phyloP scores from a whole-genome alignment of 345 rosid species.

The Erucastrum elatum region DNA sequence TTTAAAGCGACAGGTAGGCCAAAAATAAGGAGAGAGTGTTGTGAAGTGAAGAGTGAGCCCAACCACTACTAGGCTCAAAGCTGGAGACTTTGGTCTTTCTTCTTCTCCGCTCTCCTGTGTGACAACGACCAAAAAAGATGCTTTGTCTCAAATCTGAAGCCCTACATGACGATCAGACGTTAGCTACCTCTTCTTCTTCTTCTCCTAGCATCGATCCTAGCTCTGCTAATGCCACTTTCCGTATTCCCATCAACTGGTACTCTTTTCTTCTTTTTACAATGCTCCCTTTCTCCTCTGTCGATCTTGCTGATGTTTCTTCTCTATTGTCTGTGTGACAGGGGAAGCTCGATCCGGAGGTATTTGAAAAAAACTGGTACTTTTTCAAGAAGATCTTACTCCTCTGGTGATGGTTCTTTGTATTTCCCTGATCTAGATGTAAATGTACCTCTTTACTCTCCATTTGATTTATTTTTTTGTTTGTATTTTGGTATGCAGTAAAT shows the following conservation, averaged over 20 bases:
- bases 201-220: slow-evolving; percentile 36
- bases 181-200: slow-evolving; percentile 36
- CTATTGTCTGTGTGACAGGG: slow-evolving; percentile 35
- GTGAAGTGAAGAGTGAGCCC: slow-evolving; percentile 23
- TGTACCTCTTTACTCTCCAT: slow-evolving; percentile 1
- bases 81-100: slow-evolving; percentile 9
- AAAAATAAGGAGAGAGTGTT: slow-evolving; percentile 8
- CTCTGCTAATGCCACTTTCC: slow-evolving; percentile 37
- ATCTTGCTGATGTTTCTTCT: neutral
- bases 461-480: neutral
- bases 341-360: slow-evolving; percentile 59
- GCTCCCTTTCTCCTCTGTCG: neutral
- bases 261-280: slow-evolving; percentile 1
- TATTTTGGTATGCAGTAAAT: neutral
- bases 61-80: slow-evolving; percentile 15
- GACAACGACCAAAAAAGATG: slow-evolving; percentile 36
- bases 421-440: slow-evolving; percentile 54
- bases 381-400: slow-evolving; percentile 53
- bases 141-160: slow-evolving; percentile 61
- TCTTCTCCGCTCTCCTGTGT: neutral
- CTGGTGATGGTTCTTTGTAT: slow-evolving; percentile 51
- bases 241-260: slow-evolving; percentile 58
- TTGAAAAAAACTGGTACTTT: slow-evolving; percentile 49
- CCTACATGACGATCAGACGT: slow-evolving; percentile 47
- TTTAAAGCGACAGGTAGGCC: slow-evolving; percentile 22